Percentiles rank a stretch among this genome's conserved stretches.
phyloP scores from a whole-genome alignment of 768 basidiomycete species.

The Leccinum barrowsii region DNA sequence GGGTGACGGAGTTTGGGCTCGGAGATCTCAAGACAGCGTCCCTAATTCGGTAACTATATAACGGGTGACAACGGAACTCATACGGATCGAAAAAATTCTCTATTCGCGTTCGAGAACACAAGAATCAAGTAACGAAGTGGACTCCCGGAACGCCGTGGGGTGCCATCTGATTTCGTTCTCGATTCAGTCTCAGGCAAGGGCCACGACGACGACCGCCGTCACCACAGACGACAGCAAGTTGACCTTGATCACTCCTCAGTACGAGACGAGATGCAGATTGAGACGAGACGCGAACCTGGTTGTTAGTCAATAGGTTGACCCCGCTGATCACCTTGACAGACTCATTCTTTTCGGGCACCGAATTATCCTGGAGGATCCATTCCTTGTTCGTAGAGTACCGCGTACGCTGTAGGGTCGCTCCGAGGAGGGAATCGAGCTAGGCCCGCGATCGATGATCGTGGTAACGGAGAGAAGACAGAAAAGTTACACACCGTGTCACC shows the following conservation, averaged over 20 bases:
- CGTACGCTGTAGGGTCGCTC: conserved; percentile 82
- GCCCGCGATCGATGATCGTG: not conserved
- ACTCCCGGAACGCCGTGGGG: not conserved
- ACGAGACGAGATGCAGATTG: not conserved
- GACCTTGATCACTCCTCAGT: conserved; percentile 29
- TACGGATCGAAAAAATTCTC: not conserved
- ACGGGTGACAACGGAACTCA: not conserved
- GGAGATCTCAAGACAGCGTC: conserved; percentile 3
- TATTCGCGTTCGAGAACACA: conserved; percentile 1
- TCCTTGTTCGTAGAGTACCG: conserved; percentile 62
- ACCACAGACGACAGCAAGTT: conserved; percentile 43
- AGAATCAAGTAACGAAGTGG: not conserved
- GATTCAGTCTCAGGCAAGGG: conserved; percentile 26
- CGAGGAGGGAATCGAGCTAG: conserved; percentile 82
- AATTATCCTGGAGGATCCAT: conserved; percentile 60
- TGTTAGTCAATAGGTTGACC: conserved; percentile 72
- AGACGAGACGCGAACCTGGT: conserved; percentile 50
- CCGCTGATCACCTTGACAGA: conserved; percentile 62
- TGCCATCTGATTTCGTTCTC: not conserved
- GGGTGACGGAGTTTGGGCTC: conserved; percentile 7
- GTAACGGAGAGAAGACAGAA: not conserved
- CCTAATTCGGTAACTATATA: conserved; percentile 24
- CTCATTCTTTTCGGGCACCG: conserved; percentile 33
- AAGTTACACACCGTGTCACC: conserved; percentile 32
- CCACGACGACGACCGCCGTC: conserved; percentile 35